Conservation (phyloP, 2,329 filamentous ascomycete genomes). For the Chaetomium globosum region DNA sequence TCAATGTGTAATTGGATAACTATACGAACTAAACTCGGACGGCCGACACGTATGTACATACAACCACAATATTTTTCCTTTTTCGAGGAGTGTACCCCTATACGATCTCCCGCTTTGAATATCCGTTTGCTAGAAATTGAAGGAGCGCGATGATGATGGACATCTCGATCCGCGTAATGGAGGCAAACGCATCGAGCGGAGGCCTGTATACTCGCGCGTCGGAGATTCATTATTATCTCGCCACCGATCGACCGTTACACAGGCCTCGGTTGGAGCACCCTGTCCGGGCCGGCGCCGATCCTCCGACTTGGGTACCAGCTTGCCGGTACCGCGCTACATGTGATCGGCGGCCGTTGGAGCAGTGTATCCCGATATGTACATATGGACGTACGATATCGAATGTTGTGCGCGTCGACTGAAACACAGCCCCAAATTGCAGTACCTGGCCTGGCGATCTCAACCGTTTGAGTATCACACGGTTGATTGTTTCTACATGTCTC, state of each 20-base stretch:
- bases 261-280: background rate
- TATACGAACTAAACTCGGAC: background rate
- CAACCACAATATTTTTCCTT: background rate
- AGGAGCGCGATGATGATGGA: background rate
- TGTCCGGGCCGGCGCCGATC: conserved; percentile 13
- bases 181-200: too few relatives aligned
- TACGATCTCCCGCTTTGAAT: background rate
- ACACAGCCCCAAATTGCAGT: too few relatives aligned
- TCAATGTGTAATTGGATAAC: background rate
- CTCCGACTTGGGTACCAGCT: background rate
- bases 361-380: background rate
- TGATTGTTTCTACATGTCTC: background rate
- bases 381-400: background rate
- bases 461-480: background rate
- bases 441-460: background rate
- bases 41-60: background rate
- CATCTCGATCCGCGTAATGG: background rate
- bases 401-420: too few relatives aligned
- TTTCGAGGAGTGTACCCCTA: background rate
- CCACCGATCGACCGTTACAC: background rate
- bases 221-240: background rate
- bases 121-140: background rate
- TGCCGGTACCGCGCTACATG: background rate
- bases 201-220: too few relatives aligned
- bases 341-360: background rate